These are phyloP conservation scores for Symbiodinium natans DNA, from an alignment of 73 alveolate species.

Conservation along the genomic window DNA sequence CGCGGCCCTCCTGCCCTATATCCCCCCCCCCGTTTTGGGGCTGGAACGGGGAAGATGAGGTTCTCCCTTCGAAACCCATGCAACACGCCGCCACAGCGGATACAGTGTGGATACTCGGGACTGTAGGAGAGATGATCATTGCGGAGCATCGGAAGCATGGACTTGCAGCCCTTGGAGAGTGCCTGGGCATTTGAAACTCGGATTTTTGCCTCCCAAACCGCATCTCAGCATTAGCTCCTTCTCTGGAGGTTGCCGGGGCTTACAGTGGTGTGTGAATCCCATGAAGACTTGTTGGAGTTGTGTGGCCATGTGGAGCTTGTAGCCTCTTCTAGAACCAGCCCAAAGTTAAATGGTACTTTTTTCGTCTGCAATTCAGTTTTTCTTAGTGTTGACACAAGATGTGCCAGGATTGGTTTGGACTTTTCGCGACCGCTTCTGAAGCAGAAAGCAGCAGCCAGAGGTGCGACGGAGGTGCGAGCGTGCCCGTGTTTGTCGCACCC, in stretches of 20 bases:
- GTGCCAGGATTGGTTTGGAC: constrained; percentile 34
- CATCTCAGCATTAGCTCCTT: not conserved
- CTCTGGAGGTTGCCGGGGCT: not conserved
- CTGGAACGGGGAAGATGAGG: too few relatives aligned
- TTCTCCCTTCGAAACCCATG: too few relatives aligned
- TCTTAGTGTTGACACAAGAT: not conserved
- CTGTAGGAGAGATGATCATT: constrained; percentile 1
- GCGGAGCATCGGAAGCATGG: not conserved
- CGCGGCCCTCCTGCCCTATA: too few relatives aligned
- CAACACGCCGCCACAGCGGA: too few relatives aligned
- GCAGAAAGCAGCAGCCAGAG: constrained; percentile 18
- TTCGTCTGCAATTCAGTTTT: not conserved
- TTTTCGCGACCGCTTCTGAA: constrained; percentile 21
- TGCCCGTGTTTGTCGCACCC: not conserved
- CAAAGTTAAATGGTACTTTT: not conserved
- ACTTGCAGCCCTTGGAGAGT: constrained; percentile 21
- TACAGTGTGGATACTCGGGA: too few relatives aligned
- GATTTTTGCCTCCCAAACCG: not conserved
- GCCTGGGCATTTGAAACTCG: not conserved
- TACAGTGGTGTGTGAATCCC: not conserved
- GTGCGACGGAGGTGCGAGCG: not conserved
- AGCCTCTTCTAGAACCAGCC: not conserved
- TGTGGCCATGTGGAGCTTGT: not conserved
- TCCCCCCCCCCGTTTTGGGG: too few relatives aligned
- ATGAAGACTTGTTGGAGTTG: not conserved